These are phyloP conservation scores for Diospyros lotus DNA, from an alignment of 148 eudicot species.

Conservation along the genomic window DNA sequence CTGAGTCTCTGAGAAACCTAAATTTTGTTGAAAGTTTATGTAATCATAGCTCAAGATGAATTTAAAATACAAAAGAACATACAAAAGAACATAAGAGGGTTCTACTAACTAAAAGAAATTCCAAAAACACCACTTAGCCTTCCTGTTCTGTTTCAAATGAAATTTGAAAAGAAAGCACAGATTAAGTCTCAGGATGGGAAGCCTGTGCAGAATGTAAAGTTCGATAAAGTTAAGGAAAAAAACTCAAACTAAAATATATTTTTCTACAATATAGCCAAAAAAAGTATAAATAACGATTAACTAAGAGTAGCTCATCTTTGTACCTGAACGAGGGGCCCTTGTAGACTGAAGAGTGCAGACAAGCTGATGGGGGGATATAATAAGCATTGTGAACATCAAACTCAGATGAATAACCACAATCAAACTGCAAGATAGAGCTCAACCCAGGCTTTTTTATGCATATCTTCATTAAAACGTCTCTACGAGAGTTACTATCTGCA, in stretches of 20 bases:
- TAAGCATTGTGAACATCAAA: constrained; percentile 39
- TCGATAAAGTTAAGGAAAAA: background rate
- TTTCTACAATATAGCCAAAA: background rate
- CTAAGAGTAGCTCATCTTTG: background rate
- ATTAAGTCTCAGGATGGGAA: no score
- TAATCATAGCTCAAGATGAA: background rate
- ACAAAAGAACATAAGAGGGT: background rate
- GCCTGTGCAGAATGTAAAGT: no score
- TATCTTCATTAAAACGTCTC: constrained; percentile 62
- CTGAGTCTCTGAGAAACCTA: background rate
- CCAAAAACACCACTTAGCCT: background rate
- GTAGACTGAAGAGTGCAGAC: constrained; percentile 38
- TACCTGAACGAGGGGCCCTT: constrained; percentile 68
- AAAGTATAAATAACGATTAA: background rate
- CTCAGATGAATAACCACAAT: constrained; percentile 40
- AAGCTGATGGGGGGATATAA: constrained; percentile 45
- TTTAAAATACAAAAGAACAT: background rate
- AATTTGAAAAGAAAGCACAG: background rate
- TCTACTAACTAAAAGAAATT: background rate
- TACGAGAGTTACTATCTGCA: constrained; percentile 27
- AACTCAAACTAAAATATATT: no score
- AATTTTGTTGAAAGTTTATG: background rate
- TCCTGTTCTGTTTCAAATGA: background rate
- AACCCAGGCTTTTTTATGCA: constrained; percentile 77
- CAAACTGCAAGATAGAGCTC: constrained; percentile 74